A percentile compares a stretch with the other conserved stretches of the same genome.
Conservation (phyloP, 2,329 filamentous ascomycete species). For the Aspergillus eucalypticola region DNA sequence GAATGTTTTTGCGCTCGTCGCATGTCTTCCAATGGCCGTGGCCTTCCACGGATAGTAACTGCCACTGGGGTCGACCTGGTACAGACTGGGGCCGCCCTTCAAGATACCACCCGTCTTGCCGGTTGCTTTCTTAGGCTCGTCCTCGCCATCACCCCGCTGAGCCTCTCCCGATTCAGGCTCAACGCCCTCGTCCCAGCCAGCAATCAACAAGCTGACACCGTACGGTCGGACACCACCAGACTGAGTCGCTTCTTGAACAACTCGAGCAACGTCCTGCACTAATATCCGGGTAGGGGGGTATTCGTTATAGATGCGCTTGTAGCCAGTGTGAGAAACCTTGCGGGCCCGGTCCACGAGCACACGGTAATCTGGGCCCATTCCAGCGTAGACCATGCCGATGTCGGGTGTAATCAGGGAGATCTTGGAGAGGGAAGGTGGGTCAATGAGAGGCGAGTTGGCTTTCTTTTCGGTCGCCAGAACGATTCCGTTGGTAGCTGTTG, state of each 20-base stretch:
- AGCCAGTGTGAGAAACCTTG: constrained; percentile 96
- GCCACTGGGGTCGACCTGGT: constrained; percentile 98
- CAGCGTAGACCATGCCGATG: constrained; percentile 99
- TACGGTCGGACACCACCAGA: constrained; percentile 96
- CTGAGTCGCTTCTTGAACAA: constrained; percentile 99
- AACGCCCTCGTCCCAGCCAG: constrained; percentile 96
- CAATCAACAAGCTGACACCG: constrained; percentile 91
- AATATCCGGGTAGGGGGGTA: constrained; percentile 99
- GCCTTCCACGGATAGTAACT: constrained; percentile 99
- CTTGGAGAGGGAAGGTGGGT: constrained; percentile 92
- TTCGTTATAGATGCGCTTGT: constrained; percentile 99
- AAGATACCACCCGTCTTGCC: constrained; percentile 93
- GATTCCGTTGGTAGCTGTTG: constrained; percentile 93
- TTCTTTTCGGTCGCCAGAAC: constrained; percentile 99
- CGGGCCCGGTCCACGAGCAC: constrained; percentile 96
- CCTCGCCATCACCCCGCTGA: constrained; percentile 55
- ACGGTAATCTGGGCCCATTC: constrained; percentile 98
- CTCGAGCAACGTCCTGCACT: constrained; percentile 94
- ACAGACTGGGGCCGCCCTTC: constrained; percentile 95
- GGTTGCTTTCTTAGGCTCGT: constrained; percentile 67
- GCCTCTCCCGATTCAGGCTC: constrained; percentile 76
- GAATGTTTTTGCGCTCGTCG: constrained; percentile 97
- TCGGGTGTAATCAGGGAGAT: constrained; percentile 97
- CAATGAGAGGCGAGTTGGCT: constrained; percentile 94
- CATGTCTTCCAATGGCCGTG: constrained; percentile 97